These are phyloP conservation scores for Aspergillus thermomutatus DNA, from an alignment of 2,329 filamentous ascomycete genomes.

Conservation along the genomic window DNA sequence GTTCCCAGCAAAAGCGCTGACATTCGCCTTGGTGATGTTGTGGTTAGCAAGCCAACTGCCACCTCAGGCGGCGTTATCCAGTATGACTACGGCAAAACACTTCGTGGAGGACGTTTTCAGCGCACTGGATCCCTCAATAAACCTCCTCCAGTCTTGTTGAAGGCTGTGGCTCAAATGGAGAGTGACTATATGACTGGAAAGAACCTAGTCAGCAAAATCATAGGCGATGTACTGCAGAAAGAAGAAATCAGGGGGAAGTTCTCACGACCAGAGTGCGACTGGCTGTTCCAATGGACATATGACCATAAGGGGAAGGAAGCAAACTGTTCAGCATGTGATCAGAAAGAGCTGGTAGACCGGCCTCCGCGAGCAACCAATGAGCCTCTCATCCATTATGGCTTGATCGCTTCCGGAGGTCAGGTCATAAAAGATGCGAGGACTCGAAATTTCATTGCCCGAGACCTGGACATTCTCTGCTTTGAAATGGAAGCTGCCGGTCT, in stretches of 20 bases:
- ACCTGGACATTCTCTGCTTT: background rate
- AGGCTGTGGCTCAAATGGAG: slow-evolving; percentile 10
- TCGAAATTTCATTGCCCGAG: background rate
- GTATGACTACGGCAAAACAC: slow-evolving; percentile 20
- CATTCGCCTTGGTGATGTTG: slow-evolving; percentile 15
- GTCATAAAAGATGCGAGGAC: slow-evolving; percentile 7
- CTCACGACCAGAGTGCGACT: background rate
- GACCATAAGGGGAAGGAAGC: background rate
- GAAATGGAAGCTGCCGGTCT: background rate
- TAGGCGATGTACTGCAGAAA: background rate
- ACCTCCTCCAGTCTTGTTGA: slow-evolving; percentile 10
- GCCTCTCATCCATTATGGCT: slow-evolving; percentile 16
- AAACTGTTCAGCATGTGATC: background rate
- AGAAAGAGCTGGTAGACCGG: background rate
- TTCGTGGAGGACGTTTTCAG: slow-evolving; percentile 7
- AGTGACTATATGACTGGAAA: background rate
- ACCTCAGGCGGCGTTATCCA: slow-evolving; percentile 15
- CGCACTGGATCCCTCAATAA: slow-evolving; percentile 13
- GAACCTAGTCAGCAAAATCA: background rate
- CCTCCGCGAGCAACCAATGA: background rate
- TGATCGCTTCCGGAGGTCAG: slow-evolving; percentile 17
- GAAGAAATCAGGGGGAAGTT: no score
- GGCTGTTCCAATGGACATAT: background rate
- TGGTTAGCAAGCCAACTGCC: slow-evolving; percentile 8
- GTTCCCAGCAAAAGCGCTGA: slow-evolving; percentile 4